These are phyloP conservation scores for Nicotiana undulata DNA, from an alignment of 257 asterid genomes.

Conservation along the genomic window DNA sequence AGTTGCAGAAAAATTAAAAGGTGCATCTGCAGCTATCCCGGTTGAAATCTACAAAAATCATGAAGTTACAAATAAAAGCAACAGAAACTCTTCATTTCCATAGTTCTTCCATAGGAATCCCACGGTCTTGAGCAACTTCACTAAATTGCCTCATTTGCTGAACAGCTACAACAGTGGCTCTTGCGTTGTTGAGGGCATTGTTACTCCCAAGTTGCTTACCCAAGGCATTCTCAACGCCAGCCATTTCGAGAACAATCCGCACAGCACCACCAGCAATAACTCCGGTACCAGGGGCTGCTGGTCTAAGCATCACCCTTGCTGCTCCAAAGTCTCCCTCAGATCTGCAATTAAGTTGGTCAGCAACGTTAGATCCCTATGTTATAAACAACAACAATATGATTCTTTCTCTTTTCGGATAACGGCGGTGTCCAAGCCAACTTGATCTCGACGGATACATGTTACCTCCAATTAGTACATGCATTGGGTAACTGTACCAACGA, in stretches of 20 bases:
- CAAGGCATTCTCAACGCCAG: conserved; percentile 87
- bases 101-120: conserved; percentile 91
- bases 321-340: conserved; percentile 82
- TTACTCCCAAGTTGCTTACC: conserved; percentile 95
- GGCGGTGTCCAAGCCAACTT: no score
- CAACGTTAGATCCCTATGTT: neutral
- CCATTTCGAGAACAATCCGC: conserved; percentile 81
- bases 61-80: neutral
- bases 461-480: neutral
- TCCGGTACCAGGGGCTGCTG: conserved; percentile 95
- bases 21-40: neutral
- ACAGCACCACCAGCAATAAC: conserved; percentile 97
- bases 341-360: conserved; percentile 27
- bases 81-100: conserved; percentile 56
- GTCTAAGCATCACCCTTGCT: conserved; percentile 93
- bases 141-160: conserved; percentile 82
- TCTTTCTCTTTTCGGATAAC: neutral
- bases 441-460: neutral
- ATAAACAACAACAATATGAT: neutral
- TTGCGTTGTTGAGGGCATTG: conserved; percentile 89
- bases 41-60: conserved; percentile 10
- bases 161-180: conserved; percentile 88
- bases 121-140: conserved; percentile 82
- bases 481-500: neutral
- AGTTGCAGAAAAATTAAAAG: neutral